A percentile compares a stretch with the other conserved stretches of the same genome.
These are phyloP conservation scores for Lavandula angustifolia DNA, from an alignment of 257 asterid species.

Conservation along the genomic window DNA sequence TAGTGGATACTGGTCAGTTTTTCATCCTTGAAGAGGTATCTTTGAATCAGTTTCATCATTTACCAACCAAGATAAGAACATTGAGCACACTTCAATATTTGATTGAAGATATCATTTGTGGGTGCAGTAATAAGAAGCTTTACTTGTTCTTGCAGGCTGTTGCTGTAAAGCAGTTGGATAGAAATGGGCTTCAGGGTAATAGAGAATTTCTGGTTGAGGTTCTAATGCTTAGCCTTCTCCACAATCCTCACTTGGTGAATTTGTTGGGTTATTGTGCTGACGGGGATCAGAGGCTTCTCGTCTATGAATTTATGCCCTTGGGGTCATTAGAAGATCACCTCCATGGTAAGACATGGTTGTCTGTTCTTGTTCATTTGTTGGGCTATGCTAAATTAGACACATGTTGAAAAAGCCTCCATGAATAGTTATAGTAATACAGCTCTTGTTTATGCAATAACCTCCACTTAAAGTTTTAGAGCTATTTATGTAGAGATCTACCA, in stretches of 20 bases:
- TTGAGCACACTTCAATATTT: neutral
- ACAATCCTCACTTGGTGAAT: slow-evolving; percentile 89
- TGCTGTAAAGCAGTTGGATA: slow-evolving; percentile 95
- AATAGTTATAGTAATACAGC: too few relatives aligned
- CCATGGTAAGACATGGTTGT: slow-evolving; percentile 57
- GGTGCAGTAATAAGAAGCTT: slow-evolving; percentile 9
- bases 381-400: neutral
- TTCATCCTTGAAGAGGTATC: neutral
- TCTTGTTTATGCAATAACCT: neutral
- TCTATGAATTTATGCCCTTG: slow-evolving; percentile 95
- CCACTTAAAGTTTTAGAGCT: too few relatives aligned
- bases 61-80: neutral
- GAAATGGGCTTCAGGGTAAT: slow-evolving; percentile 98
- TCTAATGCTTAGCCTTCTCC: slow-evolving; percentile 97
- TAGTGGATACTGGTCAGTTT: neutral
- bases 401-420: neutral
- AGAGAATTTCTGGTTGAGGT: slow-evolving; percentile 97
- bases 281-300: slow-evolving; percentile 98
- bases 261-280: slow-evolving; percentile 97
- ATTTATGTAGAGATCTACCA: too few relatives aligned
- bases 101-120: neutral
- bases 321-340: slow-evolving; percentile 98
- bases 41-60: neutral
- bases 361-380: neutral
- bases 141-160: slow-evolving; percentile 58